Evolutionary conservation across 2,329 filamentous ascomycete species (phyloP), one percentile per base, ranked within the genome.

Genomic region (Fusarium coffeatum): DNA sequence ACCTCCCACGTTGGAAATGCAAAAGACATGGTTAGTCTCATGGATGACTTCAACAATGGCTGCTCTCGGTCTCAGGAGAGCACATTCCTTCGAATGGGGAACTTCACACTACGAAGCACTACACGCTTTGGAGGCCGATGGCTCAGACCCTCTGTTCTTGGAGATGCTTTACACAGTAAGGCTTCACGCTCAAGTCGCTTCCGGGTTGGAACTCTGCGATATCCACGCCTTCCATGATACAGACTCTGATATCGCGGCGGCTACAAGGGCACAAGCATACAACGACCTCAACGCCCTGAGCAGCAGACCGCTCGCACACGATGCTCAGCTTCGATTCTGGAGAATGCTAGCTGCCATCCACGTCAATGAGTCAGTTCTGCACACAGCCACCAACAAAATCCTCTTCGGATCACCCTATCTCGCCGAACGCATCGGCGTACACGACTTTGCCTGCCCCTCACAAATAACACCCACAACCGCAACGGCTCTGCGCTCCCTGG

Each of bases 341-440:
- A 53, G 60, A 8, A 61, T 57, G 55, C 47, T 66, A 5, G 51
- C 41, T 16, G 49, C 53, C 0, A 61, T 69, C 23, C 34, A 66
- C 4, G 30, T 47, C 48, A 66, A 69, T 16, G 66, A 69, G 2
- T 49, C 56, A 18, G 66, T 69, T 0, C 28, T 69, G 2, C 61
- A 69, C 10, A 69, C 66, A 22, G 6, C 25, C 7, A 66, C 66
- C 2, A 69, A 69, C 66, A 69, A 69, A 16, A 41, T 30, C 5
- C 47, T 69, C 8, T 69, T 69, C 23, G 63, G 46, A 16, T 65
- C 50, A 1, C 66, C 66, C 2, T 69, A 62, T 9, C 41, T 69
- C 10, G 50, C 66, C 0, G 61, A 62, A 7, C 64, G 61, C 7
- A 69, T 69, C 8, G 66, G 61, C 5, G 66, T 69, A 11, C 10